Evolutionary conservation across 192 early-diverging fungal genomes (phyloP), one percentile per base, ranked within the genome.

Genomic region (Mortierella hygrophila): DNA sequence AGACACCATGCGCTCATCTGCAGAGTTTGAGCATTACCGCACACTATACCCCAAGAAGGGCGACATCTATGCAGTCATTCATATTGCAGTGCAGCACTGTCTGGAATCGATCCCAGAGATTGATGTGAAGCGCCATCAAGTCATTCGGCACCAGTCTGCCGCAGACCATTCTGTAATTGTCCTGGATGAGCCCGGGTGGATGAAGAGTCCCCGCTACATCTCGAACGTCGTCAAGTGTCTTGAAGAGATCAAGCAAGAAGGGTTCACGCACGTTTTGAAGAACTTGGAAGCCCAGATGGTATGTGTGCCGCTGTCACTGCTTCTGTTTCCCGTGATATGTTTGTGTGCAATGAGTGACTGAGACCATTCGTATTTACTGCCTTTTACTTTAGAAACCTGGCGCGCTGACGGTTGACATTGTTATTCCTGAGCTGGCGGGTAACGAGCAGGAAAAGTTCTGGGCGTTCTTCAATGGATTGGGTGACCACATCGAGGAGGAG

Each of bases 211-310:
- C 29, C 42, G 81, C 11, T 77, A 82, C 32, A 82, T 82, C 37
- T 40, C 76, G 0, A 76, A 40, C 21, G 20, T 82, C 3, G 70
- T 82, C 18, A 23, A 41, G 6, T 57, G 54, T 4, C 76, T 82
- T 0, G 81, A 82, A 40, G 81, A 82, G 41, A 75, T 82, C 38
- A 69, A 57, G n/a, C 81, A 82, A n/a, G 81, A 77, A 23, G 76
- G 76, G 2, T 82, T 82, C 23, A 29, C 75, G 6, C 46, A 72
- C 38, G 81, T 82, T 6, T 60, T 82, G 35, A 82, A 77, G 70
- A 82, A 82, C 46, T 35, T 82, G 41, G 81, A 82, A 54, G 81
- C 81, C 4, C 81, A 82, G 10, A 82, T 82, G 81, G 81, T 82
- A 74, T 46, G 23, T 26, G 9, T 21, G 8, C 44, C 10, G 13